Conservation (phyloP, 1,284 basidiomycete genomes). For the Austroboletus sp. region DNA sequence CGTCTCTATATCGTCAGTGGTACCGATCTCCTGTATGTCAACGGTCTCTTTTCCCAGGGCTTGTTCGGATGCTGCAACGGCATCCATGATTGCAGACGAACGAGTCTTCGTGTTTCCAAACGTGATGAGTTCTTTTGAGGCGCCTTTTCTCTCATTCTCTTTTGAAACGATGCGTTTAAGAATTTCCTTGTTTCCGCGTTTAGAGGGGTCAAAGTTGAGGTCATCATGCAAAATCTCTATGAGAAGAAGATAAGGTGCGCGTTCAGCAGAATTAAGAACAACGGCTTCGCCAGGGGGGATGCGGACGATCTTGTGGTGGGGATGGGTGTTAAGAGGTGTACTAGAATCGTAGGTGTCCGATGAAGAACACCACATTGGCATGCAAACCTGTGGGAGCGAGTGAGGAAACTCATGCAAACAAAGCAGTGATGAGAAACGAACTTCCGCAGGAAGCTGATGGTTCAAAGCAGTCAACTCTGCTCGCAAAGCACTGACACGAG, state of each 20-base stretch:
- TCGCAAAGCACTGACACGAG: conserved; percentile 88
- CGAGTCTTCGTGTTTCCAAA: conserved; percentile 35
- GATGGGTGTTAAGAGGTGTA: conserved; percentile 39
- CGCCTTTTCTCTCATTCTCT: conserved; percentile 54
- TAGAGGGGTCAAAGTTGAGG: conserved; percentile 87
- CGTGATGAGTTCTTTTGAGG: conserved; percentile 46
- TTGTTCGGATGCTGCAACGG: conserved; percentile 20
- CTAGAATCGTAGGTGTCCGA: conserved; percentile 47
- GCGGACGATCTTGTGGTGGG: conserved; percentile 92
- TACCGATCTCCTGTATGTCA: conserved; percentile 18
- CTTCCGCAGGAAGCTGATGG: conserved; percentile 91
- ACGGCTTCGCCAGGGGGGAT: conserved; percentile 97
- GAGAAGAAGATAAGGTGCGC: conserved; percentile 88
- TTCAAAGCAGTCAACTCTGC: conserved; percentile 95
- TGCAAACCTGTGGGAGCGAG: conserved; percentile 65
- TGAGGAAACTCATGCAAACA: neutral
- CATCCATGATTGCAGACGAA: conserved; percentile 23
- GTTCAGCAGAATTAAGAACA: conserved; percentile 95
- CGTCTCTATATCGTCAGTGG: conserved; percentile 17
- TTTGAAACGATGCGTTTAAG: conserved; percentile 78
- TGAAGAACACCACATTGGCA: conserved; percentile 92
- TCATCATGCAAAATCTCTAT: conserved; percentile 90
- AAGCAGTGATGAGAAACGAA: conserved; percentile 33
- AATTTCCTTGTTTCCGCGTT: conserved; percentile 79
- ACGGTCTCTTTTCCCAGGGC: conserved; percentile 25